These are phyloP conservation scores for Phoma herbarum DNA, from an alignment of 2,329 filamentous ascomycete species.

Conservation along the genomic window DNA sequence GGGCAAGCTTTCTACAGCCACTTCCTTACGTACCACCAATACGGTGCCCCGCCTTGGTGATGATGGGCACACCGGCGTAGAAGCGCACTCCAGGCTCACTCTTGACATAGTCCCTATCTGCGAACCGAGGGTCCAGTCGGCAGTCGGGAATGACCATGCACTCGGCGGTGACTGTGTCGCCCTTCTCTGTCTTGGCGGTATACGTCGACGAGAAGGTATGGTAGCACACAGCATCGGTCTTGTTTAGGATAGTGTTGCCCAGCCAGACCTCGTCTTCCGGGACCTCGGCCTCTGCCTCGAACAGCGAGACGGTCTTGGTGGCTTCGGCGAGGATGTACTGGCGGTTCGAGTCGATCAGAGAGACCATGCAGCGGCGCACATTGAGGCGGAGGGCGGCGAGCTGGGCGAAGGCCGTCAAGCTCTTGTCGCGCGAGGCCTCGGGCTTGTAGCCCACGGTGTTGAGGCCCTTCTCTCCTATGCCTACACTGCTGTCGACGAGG, in stretches of 20 bases:
- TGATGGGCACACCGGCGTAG: constrained; percentile 46
- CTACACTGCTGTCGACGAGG: constrained; percentile 38
- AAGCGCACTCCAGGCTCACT: constrained; percentile 43
- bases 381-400: constrained; percentile 46
- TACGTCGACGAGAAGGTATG: constrained; percentile 41
- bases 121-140: constrained; percentile 35
- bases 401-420: constrained; percentile 49
- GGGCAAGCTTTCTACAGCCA: neutral
- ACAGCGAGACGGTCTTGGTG: constrained; percentile 48
- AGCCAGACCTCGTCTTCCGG: constrained; percentile 43
- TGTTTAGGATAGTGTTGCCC: constrained; percentile 43
- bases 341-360: constrained; percentile 48
- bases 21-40: constrained; percentile 32
- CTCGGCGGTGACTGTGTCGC: constrained; percentile 28
- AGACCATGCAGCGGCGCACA: constrained; percentile 48
- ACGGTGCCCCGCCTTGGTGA: constrained; percentile 39
- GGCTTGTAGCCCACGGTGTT: constrained; percentile 37
- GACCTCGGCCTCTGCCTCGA: constrained; percentile 32
- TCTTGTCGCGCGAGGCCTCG: constrained; percentile 36
- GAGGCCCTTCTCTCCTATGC: constrained; percentile 36
- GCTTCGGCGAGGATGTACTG: constrained; percentile 54
- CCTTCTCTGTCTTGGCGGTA: constrained; percentile 31
- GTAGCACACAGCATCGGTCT: constrained; percentile 42
- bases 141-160: constrained; percentile 42
- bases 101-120: constrained; percentile 37